phyloP scores from a whole-genome alignment of 208 protist species.

The Jaenimonas drosophilae region DNA sequence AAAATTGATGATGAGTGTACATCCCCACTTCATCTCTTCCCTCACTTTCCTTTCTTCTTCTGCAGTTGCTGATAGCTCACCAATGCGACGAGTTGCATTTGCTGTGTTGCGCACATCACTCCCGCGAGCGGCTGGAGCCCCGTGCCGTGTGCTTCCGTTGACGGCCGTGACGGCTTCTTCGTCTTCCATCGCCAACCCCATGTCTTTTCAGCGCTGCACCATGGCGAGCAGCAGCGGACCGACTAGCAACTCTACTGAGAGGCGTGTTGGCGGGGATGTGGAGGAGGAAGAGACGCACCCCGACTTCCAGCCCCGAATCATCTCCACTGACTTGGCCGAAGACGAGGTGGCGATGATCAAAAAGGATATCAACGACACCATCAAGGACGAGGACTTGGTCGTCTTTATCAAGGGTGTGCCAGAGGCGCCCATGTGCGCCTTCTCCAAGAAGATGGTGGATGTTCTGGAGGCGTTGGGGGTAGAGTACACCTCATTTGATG shows the following conservation, averaged over 20 bases:
- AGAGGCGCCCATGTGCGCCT: slow-evolving; percentile 93
- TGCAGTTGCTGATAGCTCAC: no score
- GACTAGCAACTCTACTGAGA: not conserved
- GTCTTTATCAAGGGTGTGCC: slow-evolving; percentile 96
- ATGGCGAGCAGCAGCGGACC: no score
- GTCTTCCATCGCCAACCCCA: no score
- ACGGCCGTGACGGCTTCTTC: no score
- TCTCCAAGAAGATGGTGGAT: slow-evolving; percentile 89
- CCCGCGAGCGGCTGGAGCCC: no score
- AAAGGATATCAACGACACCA: slow-evolving; percentile 80
- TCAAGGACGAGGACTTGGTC: slow-evolving; percentile 87
- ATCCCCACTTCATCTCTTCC: no score
- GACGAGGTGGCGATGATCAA: slow-evolving; percentile 83
- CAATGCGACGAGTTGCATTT: no score
- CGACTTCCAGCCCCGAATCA: slow-evolving; percentile 74
- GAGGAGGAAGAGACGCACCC: slow-evolving; percentile 75
- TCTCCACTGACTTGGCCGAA: slow-evolving; percentile 49
- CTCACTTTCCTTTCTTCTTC: no score
- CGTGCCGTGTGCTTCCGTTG: no score
- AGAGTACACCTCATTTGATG: slow-evolving; percentile 90
- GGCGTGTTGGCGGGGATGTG: slow-evolving; percentile 36
- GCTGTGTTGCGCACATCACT: no score
- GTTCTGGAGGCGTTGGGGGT: slow-evolving; percentile 88
- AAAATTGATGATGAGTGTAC: no score
- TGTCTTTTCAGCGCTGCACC: no score